Conservation (phyloP, 169 alveolate genomes). For the Plasmodium fragile region DNA sequence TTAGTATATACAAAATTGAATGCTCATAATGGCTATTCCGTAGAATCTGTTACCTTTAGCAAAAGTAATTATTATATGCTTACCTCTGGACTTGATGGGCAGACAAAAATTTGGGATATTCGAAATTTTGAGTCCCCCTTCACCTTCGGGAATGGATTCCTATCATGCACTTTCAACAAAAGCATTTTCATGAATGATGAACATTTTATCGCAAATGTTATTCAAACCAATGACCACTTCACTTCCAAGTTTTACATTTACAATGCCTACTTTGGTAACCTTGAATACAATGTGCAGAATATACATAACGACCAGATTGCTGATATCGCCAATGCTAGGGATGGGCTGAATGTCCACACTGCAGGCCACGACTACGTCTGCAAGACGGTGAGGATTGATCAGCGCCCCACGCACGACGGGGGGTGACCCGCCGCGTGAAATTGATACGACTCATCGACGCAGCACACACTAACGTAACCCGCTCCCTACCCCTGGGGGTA, state of each 20-base stretch:
- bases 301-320: slow-evolving; percentile 46
- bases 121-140: slow-evolving; percentile 71
- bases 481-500: background rate
- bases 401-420: slow-evolving; percentile 1
- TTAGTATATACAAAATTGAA: slow-evolving; percentile 73
- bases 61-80: slow-evolving; percentile 71
- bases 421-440: background rate
- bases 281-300: slow-evolving; percentile 49
- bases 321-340: slow-evolving; percentile 49
- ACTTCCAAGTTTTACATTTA: slow-evolving; percentile 40
- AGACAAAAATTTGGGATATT: slow-evolving; percentile 81
- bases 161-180: slow-evolving; percentile 54
- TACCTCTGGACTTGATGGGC: slow-evolving; percentile 84
- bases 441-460: background rate
- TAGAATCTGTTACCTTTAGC: slow-evolving; percentile 78
- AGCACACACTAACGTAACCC: background rate
- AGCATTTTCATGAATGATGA: slow-evolving; percentile 68
- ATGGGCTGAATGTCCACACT: slow-evolving; percentile 43
- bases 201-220: slow-evolving; percentile 41
- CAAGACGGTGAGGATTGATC: slow-evolving; percentile 61
- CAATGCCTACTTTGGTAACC: slow-evolving; percentile 56
- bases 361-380: slow-evolving; percentile 46
- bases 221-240: slow-evolving; percentile 42
- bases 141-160: slow-evolving; percentile 56
- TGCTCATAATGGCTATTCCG: slow-evolving; percentile 79